A percentile compares a stretch with the other conserved stretches of the same genome.
Conservation (phyloP, 164 flowering plant genomes). For the Amborella trichopoda region DNA sequence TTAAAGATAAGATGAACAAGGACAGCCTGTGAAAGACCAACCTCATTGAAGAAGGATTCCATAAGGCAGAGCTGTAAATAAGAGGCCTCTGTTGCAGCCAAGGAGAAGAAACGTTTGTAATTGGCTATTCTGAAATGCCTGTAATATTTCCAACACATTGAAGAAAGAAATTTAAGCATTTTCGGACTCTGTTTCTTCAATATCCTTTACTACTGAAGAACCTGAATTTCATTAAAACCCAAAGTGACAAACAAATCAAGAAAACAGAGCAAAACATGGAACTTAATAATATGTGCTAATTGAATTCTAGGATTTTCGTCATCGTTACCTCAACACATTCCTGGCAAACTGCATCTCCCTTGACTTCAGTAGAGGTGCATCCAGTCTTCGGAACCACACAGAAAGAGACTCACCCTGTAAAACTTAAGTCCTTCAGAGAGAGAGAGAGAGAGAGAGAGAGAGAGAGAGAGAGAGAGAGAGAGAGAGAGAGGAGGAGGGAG, state of each 20-base stretch:
- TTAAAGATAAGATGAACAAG: too few species aligned
- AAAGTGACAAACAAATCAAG: too few species aligned
- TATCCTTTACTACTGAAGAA: too few species aligned
- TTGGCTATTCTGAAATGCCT: conserved; percentile 57
- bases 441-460: too few species aligned
- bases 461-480: too few species aligned
- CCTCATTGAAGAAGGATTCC: conserved; percentile 67
- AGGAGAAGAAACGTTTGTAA: conserved; percentile 43
- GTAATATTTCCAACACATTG: conserved; percentile 9
- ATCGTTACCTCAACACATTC: conserved; percentile 58
- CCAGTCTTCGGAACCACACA: conserved; percentile 50
- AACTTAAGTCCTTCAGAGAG: too few species aligned
- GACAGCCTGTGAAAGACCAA: conserved; percentile 13
- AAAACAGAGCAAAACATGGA: too few species aligned
- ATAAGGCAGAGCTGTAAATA: conserved; percentile 62
- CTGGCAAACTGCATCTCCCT: conserved; percentile 69
- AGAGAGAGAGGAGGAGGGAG: too few species aligned
- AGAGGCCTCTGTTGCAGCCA: conserved; percentile 50
- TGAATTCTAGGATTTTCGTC: too few species aligned
- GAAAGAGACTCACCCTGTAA: conserved; percentile 66
- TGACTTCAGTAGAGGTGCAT: conserved; percentile 37
- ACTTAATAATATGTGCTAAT: too few species aligned
- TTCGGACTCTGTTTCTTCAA: too few species aligned
- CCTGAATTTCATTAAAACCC: too few species aligned
- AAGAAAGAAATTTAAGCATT: conserved; percentile 3